Evolutionary conservation across 192 early-diverging fungal genomes (phyloP).

Genomic region (Martensiomyces pterosporus): DNA sequence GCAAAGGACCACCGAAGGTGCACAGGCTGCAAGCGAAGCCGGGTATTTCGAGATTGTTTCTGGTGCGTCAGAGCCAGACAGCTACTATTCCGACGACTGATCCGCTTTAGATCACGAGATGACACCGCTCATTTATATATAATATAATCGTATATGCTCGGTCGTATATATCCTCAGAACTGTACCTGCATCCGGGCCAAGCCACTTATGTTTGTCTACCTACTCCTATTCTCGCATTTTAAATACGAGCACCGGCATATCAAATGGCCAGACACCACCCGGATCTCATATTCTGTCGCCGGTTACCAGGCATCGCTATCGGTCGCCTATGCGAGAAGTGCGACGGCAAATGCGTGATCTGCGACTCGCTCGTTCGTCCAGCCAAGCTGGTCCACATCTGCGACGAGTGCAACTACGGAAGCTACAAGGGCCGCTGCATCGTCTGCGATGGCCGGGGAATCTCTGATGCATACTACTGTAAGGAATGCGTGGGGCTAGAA

Average conservation of each 20-base stretch:
- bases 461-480: slow-evolving; percentile 94
- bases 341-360: slow-evolving; percentile 94
- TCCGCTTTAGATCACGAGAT: slow-evolving; percentile 2
- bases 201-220: neutral
- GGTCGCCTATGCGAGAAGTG: slow-evolving; percentile 49
- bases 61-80: slow-evolving; percentile 14
- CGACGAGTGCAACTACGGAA: slow-evolving; percentile 96
- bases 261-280: slow-evolving; percentile 78
- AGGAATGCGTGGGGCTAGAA: slow-evolving; percentile 82
- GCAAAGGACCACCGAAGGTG: slow-evolving; percentile 13
- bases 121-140: neutral
- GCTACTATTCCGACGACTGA: slow-evolving; percentile 22
- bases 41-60: slow-evolving; percentile 23
- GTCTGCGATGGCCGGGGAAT: slow-evolving; percentile 85
- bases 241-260: too few species aligned
- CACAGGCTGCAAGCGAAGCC: slow-evolving; percentile 1
- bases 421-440: slow-evolving; percentile 84
- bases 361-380: slow-evolving; percentile 91
- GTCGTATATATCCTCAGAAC: neutral
- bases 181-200: neutral
- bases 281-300: slow-evolving; percentile 94
- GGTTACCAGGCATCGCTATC: slow-evolving; percentile 80
- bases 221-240: neutral
- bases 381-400: slow-evolving; percentile 87
- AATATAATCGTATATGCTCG: neutral